Evolutionary conservation across 805 yeast species (phyloP), one percentile per base, ranked within the genome.

Genomic region (Novakomyces olei): DNA sequence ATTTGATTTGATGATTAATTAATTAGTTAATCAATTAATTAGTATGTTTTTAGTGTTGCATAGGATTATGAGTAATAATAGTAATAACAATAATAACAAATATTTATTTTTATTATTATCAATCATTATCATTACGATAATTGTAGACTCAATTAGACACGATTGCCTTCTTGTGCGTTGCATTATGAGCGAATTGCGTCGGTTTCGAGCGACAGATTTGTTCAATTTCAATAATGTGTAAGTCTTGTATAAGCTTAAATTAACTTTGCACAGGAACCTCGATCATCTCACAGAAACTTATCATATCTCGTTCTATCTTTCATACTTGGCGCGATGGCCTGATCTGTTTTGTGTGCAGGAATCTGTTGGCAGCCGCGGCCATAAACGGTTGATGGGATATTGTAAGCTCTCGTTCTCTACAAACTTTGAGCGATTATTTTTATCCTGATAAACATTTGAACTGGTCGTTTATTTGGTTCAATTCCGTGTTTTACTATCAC

Each of bases 301-400:
- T 12, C 85, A 81, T 29, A 51, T 77, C 5, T 72, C 69, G 30
- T 88, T 81, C 49, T 88, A 88, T 48, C 63, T 77, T 12, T 79
- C 79, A 42, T 88, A 88, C 45, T 57, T 88, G 34, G 62, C 70
- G 5, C 61, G 67, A 33, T 83, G 95, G 94, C 96, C 98, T 5
- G 63, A 80, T 22, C 56, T 88, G 29, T 75, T 81, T 52, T 12
- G 10, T 9, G 27, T 85, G 81, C 65, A 29, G 14, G 32, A 29
- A 10, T 15, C 19, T n/a, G n/a, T n/a, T 15, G 22, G 75, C 80
- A 48, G 67, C 83, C 7, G 56, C 55, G 2, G 45, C 43, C 25
- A 37, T 47, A 3, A 36, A 40, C 24, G 46, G 48, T 5, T 72
- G 65, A 39, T 30, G 19, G 33, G 45, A 57, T 9, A 52, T 58